Evolutionary conservation across 768 basidiomycete species (phyloP).

Genomic region (Russula earlei): DNA sequence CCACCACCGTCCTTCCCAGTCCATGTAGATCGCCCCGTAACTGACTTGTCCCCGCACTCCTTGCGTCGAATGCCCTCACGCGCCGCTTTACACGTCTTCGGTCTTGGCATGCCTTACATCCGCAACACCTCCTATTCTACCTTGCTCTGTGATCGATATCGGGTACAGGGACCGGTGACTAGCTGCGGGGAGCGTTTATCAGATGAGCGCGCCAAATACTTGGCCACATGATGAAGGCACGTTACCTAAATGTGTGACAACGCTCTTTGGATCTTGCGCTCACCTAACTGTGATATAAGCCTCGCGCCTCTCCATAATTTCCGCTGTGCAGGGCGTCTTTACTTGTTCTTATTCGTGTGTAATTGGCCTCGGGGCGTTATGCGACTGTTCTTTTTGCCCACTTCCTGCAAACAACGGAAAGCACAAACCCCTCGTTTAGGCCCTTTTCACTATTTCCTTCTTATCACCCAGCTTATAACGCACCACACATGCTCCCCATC

Average conservation of each 20-base stretch:
- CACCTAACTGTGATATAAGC: background rate
- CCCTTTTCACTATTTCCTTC: constrained; percentile 3
- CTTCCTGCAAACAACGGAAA: background rate
- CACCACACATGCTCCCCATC: background rate
- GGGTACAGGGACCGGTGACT: no score
- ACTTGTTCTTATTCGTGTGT: background rate
- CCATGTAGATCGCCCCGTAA: background rate
- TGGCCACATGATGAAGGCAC: constrained; percentile 4
- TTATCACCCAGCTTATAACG: background rate
- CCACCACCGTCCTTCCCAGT: background rate
- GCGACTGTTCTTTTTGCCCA: background rate
- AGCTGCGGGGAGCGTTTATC: no score
- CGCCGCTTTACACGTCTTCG: no score
- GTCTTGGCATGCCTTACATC: no score
- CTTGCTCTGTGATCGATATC: constrained; percentile 1
- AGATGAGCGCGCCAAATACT: background rate
- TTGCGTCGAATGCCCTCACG: no score
- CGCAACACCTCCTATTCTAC: background rate
- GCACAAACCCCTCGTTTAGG: background rate
- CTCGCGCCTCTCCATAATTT: constrained; percentile 8
- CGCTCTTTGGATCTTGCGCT: background rate
- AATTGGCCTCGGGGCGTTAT: background rate
- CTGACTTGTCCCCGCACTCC: background rate
- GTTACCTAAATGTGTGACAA: constrained; percentile 8
- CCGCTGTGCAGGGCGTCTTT: background rate